Evolutionary conservation across 768 basidiomycete genomes (phyloP), one percentile per base, ranked within the genome.

Genomic region (Leccinum broughii): DNA sequence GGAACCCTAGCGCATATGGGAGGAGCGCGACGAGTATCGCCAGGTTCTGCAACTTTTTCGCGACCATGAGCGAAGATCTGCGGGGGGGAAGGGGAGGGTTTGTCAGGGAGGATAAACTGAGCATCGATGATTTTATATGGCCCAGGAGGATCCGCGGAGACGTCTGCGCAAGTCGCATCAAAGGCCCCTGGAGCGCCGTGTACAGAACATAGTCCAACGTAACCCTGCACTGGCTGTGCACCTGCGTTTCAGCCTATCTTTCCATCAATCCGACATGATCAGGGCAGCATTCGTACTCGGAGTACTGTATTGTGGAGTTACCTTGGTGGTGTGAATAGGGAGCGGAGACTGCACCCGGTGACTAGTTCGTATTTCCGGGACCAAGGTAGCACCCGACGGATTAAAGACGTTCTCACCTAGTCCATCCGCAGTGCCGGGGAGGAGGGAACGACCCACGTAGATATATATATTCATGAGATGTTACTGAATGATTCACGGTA

Each of bases 11-110:
- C 26, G 26, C 26, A 69, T 15, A 50, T 32, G 68, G 54, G 46
- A 59, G 9, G 34, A 71, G 58, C 1, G 50, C 44, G 28, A 51
- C 39, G 1, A 66, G 8, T 4, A 51, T 28, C 13, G 22, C 50
- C 24, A 69, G 34, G 22, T 37, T 53, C 59, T 58, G 68, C 3
- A 56, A 26, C 37, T 52, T 56, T 48, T 62, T 62, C 3, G 22
- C 9, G 11, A 60, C 15, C 24, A 24, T 14, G 24, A 56, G 49
- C 4, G 14, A 15, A 22, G n/a, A 46, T 20, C 41, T 41, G 9
- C 11, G 44, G 10, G 9, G n/a, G n/a, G n/a, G 39, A 7, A 20
- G 20, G 44, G 20, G 20, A n/a, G 9, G 3, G 28, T 26, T 13
- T 26, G 35, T 35, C 4, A 5, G 24, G 17, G 39, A 5, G 15